Percentiles rank a stretch among this genome's conserved stretches.
Evolutionary conservation across 441 rosid genomes (phyloP).

Genomic region (Populus hybrid): DNA sequence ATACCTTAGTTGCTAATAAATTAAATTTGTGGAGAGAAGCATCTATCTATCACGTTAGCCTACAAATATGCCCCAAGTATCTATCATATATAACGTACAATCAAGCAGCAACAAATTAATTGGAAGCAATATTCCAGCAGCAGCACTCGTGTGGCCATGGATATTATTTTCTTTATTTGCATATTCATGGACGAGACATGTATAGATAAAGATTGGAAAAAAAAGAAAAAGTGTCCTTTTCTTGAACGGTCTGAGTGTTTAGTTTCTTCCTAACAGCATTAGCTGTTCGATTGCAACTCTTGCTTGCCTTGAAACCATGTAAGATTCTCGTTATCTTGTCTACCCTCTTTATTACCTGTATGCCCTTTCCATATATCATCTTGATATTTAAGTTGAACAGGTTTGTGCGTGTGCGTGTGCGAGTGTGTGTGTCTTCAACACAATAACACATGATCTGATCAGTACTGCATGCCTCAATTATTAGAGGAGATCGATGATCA

Average conservation of each 20-base stretch:
- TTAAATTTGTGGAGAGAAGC: background rate
- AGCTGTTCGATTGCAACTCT: conserved; percentile 45
- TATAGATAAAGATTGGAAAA: background rate
- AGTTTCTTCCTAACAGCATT: conserved; percentile 38
- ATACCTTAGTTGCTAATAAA: too few species aligned
- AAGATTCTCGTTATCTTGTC: conserved; percentile 6
- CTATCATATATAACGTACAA: background rate
- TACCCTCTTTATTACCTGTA: background rate
- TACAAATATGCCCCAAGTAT: background rate
- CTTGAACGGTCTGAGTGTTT: conserved; percentile 26
- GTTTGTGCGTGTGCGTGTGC: too few species aligned
- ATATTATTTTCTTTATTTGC: background rate
- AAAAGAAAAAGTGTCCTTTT: conserved; percentile 30
- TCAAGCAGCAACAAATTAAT: background rate
- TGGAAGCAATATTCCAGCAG: background rate
- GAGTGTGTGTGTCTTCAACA: too few species aligned
- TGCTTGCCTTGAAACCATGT: conserved; percentile 20
- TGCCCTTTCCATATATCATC: background rate
- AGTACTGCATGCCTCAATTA: too few species aligned
- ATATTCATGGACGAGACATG: conserved; percentile 1
- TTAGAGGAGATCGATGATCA: too few species aligned
- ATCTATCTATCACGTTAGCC: background rate
- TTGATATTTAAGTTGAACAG: background rate
- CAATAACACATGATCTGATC: too few species aligned
- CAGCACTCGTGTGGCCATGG: background rate